Evolutionary conservation across 108 stramenopile genomes (phyloP), one percentile per base, ranked within the genome.

Genomic region (Parietichytrium sp.): DNA sequence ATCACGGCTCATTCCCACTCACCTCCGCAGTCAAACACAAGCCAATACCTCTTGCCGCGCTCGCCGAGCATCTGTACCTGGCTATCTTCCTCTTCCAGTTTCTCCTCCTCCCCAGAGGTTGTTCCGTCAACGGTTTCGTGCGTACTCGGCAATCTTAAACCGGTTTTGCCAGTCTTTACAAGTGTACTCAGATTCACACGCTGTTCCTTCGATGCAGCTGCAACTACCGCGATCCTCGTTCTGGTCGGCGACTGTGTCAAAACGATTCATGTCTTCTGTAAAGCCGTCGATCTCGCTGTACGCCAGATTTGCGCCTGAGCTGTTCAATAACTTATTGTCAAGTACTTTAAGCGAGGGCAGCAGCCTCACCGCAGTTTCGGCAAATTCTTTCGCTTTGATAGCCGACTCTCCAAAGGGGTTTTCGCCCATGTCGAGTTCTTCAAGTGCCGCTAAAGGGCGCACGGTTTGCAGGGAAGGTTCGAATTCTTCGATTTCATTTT

Each of bases 101-200:
- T n/a, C n/a, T n/a, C n/a, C n/a, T n/a, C n/a, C n/a, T n/a, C n/a
- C n/a, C n/a, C n/a, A n/a, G n/a, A n/a, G n/a, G n/a, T n/a, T n/a
- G n/a, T n/a, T n/a, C n/a, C n/a, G n/a, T n/a, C n/a, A n/a, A n/a
- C n/a, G n/a, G n/a, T 72, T 42, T 33, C 61, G 61, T n/a, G 45
- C 61, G 42, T 72, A 72, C 6, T 33, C 61, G 10, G 61, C 61
- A 27, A 72, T 72, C 61, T 72, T 42, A 10, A 45, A 23, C 20
- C 61, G 61, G 42, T 72, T 33, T 10, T 72, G 18, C 61, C 61
- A 72, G 61, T 72, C 61, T 27, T 72, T 72, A 3, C 61, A 72
- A 38, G 61, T 45, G 42, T 72, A 72, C 42, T 72, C 61, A 20
- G 23, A 10, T 42, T 10, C 61, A 42, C 61, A 72, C 16, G 61